Evolutionary conservation across 495 filamentous ascomycete genomes (phyloP).

Genomic region (Neurospora discreta): DNA sequence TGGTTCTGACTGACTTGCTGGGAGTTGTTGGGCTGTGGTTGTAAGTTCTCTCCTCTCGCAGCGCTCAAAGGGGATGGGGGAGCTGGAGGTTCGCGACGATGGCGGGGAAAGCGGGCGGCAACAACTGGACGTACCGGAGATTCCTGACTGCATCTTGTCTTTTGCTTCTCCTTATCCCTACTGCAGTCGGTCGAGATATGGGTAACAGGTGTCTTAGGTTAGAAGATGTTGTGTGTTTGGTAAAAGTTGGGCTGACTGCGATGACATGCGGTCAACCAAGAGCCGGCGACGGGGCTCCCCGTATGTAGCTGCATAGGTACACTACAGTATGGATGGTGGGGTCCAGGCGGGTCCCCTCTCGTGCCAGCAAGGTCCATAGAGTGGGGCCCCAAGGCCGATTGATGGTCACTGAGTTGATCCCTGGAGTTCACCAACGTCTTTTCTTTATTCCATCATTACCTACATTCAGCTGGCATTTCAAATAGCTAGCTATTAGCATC

Average conservation of each 20-base stretch:
- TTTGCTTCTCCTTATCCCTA: not conserved
- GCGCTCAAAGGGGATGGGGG: too few relatives aligned
- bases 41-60: too few relatives aligned
- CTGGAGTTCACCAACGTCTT: not conserved
- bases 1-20: too few relatives aligned
- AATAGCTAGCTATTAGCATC: too few relatives aligned
- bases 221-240: not conserved
- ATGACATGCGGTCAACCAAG: not conserved
- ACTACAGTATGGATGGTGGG: not conserved
- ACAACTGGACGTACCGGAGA: conserved; percentile 55
- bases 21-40: not conserved
- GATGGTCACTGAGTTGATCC: not conserved
- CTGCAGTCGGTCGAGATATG: not conserved
- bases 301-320: too few relatives aligned
- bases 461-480: too few relatives aligned
- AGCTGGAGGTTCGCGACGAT: too few relatives aligned
- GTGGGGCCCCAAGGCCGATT: not conserved
- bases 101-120: too few relatives aligned
- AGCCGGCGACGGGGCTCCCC: not conserved
- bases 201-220: not conserved
- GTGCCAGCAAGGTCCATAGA: not conserved
- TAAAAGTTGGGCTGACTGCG: not conserved
- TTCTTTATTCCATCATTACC: too few relatives aligned
- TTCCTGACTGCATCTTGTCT: conserved; percentile 73
- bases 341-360: not conserved